These are phyloP conservation scores for Peltaster fructicola DNA, from an alignment of 2,329 filamentous ascomycete genomes.

Conservation along the genomic window DNA sequence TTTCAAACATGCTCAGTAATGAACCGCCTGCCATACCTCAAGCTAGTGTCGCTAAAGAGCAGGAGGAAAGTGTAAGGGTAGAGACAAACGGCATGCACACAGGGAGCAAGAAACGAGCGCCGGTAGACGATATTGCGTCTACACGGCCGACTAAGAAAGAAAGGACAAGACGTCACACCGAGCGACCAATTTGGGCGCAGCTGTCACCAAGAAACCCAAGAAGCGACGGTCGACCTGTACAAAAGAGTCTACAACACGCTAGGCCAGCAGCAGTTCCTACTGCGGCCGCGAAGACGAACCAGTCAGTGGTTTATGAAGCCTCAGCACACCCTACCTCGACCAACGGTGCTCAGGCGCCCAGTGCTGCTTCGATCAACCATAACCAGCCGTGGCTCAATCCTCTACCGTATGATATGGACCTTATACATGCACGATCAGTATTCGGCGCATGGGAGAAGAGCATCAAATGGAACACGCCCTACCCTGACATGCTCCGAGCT, in stretches of 20 bases:
- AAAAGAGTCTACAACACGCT: no score
- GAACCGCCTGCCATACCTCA: no score
- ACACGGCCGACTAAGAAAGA: slow-evolving; percentile 15
- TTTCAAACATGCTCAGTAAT: no score
- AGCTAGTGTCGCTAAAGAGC: no score
- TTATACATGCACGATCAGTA: slow-evolving; percentile 6
- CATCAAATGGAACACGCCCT: slow-evolving; percentile 11
- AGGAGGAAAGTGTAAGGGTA: no score
- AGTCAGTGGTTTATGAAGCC: no score
- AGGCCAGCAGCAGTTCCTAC: slow-evolving; percentile 3
- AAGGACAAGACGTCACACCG: slow-evolving; percentile 12
- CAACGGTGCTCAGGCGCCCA: slow-evolving; percentile 1
- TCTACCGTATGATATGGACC: slow-evolving; percentile 2
- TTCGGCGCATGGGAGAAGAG: slow-evolving; percentile 17
- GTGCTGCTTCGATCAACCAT: slow-evolving; percentile 1
- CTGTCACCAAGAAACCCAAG: slow-evolving; percentile 14
- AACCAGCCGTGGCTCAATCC: slow-evolving; percentile 1
- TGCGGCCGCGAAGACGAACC: slow-evolving; percentile 1
- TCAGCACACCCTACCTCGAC: no score
- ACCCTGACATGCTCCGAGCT: slow-evolving; percentile 9
- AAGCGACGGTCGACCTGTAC: no score
- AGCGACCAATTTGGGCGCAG: slow-evolving; percentile 19
- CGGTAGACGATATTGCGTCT: slow-evolving; percentile 8
- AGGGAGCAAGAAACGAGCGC: slow-evolving; percentile 15
- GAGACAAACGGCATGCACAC: no score